Evolutionary conservation across 768 basidiomycete genomes (phyloP).

Genomic region (Suillus subluteus): DNA sequence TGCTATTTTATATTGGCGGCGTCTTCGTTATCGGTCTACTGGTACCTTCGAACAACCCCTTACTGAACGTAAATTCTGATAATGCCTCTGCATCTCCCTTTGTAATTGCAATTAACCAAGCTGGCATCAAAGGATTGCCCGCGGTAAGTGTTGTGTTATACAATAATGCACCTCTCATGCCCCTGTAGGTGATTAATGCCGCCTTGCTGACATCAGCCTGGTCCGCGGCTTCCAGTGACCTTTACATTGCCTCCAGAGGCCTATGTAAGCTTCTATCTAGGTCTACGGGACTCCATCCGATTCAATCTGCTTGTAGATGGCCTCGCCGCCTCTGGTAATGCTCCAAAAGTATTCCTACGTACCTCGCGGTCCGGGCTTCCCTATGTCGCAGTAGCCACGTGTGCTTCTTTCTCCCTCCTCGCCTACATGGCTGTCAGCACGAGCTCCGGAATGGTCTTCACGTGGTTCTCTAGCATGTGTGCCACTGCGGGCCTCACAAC

Average conservation of each 20-base stretch:
- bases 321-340: constrained; percentile 54
- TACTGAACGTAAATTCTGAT: constrained; percentile 39
- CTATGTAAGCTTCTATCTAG: constrained; percentile 31
- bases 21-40: constrained; percentile 52
- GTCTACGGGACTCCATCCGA: background rate
- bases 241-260: constrained; percentile 43
- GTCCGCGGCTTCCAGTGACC: constrained; percentile 45
- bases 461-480: constrained; percentile 41
- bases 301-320: constrained; percentile 45
- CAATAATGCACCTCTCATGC: background rate
- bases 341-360: constrained; percentile 53
- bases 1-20: constrained; percentile 42
- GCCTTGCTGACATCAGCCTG: constrained; percentile 48
- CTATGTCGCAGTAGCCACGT: constrained; percentile 39
- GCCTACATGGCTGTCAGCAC: constrained; percentile 43
- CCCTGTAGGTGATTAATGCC: constrained; percentile 39
- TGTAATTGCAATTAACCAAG: constrained; percentile 57
- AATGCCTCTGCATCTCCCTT: constrained; percentile 55
- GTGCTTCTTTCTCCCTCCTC: constrained; percentile 37
- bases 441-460: constrained; percentile 43
- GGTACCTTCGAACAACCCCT: constrained; percentile 48
- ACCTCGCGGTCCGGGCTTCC: constrained; percentile 47
- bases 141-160: constrained; percentile 34
- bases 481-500: constrained; percentile 45
- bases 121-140: constrained; percentile 64